Base-by-base conservation (phyloP, 345 rosid genomes). In the Dipteronia sinensis region DNA sequence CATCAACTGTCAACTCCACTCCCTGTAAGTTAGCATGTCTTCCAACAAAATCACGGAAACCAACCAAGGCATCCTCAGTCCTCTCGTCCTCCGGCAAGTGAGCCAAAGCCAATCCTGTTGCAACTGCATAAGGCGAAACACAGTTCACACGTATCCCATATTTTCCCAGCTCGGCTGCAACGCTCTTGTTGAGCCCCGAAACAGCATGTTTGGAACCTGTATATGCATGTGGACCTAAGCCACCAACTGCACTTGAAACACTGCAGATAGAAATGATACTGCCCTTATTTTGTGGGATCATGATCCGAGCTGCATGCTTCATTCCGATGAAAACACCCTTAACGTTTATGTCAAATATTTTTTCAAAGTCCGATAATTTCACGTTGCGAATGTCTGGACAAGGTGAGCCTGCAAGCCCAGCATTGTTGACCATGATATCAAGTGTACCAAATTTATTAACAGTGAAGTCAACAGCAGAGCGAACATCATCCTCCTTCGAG, bases 131-230 rank as follows among this genome's bases (percentile, higher is more conserved):
- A 69, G 99, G 98, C 3, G 99, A 95, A 71, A 95, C 93, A 19
- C 98, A 95, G 88, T 95, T 95, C 67, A 95, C 95, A 0, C 98
- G 94, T 71, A 95, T 95, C 78, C 98, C 97, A 15, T 95, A 81
- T 73, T 89, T 88, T 73, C 99, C 99, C 16, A 95, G 86, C 87
- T 95, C 99, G 0, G 98, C 98, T 12, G 98, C 98, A 16, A 95
- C 97, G 62, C 74, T 95, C 86, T 64, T 88, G 66, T 83, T 92
- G 62, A 95, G 85, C 38, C 99, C 99, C 64, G 89, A 65, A 53
- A 93, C 86, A 15, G 98, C 99, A 66, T 93, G 99, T 83, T 95
- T 95, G 0, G 99, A 95, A 4, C 93, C 91, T 0, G 93, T 83
- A 82, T 95, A 95, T 20, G 94, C 84, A 73, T 95, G 99, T 0